Evolutionary conservation across 306 rosid genomes (phyloP).

Genomic region (Inga leiocalycina): DNA sequence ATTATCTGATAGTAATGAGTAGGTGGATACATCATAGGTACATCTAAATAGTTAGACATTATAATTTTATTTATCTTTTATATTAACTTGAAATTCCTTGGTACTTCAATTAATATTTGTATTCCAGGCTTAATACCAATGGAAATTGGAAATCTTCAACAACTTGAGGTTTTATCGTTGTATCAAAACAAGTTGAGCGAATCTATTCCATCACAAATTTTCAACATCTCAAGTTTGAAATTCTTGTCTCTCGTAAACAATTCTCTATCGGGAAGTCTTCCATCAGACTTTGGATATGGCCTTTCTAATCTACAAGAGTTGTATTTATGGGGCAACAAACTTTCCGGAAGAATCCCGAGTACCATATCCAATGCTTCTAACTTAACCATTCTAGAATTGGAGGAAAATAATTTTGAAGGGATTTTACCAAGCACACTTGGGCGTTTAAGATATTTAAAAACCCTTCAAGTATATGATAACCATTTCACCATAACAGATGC

Average conservation of each 20-base stretch:
- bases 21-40: too few species aligned
- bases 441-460: background rate
- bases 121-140: background rate
- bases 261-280: background rate
- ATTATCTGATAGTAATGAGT: too few species aligned
- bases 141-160: background rate
- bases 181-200: background rate
- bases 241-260: background rate
- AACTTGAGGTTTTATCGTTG: background rate
- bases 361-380: background rate
- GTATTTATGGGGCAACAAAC: background rate
- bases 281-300: background rate
- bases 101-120: background rate
- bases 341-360: background rate
- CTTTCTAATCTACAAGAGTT: background rate
- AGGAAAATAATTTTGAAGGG: background rate
- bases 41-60: too few species aligned
- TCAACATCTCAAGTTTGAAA: background rate
- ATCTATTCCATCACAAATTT: background rate
- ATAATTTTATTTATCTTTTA: too few species aligned
- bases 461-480: background rate
- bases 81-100: too few species aligned
- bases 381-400: background rate
- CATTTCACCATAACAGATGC: background rate
- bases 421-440: background rate